phyloP scores from a whole-genome alignment of 306 rosid genomes.

The Castanea crenata region DNA sequence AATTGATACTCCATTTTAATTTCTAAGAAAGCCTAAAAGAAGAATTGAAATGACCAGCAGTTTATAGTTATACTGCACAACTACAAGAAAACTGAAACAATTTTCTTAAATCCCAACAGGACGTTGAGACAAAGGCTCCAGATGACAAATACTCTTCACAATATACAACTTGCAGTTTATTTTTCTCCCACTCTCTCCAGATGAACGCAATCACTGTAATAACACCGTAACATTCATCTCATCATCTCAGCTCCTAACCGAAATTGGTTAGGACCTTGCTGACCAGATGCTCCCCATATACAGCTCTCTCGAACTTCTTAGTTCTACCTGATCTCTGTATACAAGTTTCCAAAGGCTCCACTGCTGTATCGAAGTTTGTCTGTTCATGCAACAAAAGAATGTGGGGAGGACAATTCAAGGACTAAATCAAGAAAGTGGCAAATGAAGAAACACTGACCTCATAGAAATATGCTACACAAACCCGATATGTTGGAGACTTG shows the following conservation, averaged over 20 bases:
- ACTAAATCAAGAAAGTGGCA: not conserved
- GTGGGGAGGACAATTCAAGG: not conserved
- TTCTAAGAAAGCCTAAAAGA: no score
- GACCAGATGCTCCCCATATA: slow-evolving; percentile 84
- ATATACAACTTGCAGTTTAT: no score
- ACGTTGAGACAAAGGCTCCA: no score
- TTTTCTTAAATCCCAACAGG: no score
- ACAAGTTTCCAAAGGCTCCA: slow-evolving; percentile 70
- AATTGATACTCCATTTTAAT: no score
- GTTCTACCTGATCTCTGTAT: slow-evolving; percentile 50
- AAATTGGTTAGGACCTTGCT: slow-evolving; percentile 70
- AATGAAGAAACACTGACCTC: slow-evolving; percentile 50
- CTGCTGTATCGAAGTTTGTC: slow-evolving; percentile 85
- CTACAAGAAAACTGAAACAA: no score
- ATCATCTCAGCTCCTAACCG: not conserved
- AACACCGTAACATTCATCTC: no score
- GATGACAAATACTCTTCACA: no score
- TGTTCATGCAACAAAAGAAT: slow-evolving; percentile 32
- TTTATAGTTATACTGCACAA: no score
- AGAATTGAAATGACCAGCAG: no score
- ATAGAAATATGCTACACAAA: slow-evolving; percentile 74
- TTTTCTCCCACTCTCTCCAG: no score
- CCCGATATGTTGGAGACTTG: slow-evolving; percentile 61
- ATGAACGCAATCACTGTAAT: no score
- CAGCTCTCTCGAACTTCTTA: slow-evolving; percentile 55